Conservation (phyloP, 495 filamentous ascomycete species). For the Penicillium bovifimosum region DNA sequence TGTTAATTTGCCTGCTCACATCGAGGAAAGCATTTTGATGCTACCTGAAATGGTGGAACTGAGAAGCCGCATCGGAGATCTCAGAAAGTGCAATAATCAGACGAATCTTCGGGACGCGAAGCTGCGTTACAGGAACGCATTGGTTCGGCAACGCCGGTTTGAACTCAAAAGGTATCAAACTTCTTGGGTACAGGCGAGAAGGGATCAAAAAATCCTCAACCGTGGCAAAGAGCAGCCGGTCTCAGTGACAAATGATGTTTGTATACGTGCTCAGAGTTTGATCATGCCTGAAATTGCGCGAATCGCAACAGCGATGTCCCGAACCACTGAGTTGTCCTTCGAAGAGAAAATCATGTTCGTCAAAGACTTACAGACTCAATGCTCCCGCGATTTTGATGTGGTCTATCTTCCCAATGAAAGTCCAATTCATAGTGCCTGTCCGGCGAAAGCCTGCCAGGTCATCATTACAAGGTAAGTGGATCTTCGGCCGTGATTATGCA, state of each 20-base stretch:
- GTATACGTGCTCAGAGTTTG: constrained; percentile 8
- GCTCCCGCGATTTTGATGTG: constrained; percentile 8
- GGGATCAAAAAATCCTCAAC: too few relatives aligned
- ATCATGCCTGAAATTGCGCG: constrained; percentile 14
- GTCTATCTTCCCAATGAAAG: constrained; percentile 12
- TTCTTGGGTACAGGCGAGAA: too few relatives aligned
- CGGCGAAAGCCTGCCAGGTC: constrained; percentile 4
- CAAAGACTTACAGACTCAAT: constrained; percentile 8
- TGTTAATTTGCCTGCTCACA: constrained; percentile 12
- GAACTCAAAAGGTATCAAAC: too few relatives aligned
- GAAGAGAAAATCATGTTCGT: constrained; percentile 12
- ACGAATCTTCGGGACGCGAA: too few relatives aligned
- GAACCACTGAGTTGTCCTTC: constrained; percentile 7
- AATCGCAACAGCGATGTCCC: constrained; percentile 13
- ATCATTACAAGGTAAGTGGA: constrained; percentile 6
- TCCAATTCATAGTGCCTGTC: constrained; percentile 8
- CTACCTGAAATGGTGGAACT: neutral
- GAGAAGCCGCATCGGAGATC: too few relatives aligned
- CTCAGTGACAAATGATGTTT: constrained; percentile 5
- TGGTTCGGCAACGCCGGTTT: too few relatives aligned
- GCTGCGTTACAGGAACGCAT: too few relatives aligned
- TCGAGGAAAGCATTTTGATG: neutral
- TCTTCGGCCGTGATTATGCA: neutral
- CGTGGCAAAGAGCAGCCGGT: too few relatives aligned
- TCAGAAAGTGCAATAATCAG: too few relatives aligned